Evolutionary conservation across 139 green algal genomes (phyloP).

Genomic region (Chlamydomonas urium): DNA sequence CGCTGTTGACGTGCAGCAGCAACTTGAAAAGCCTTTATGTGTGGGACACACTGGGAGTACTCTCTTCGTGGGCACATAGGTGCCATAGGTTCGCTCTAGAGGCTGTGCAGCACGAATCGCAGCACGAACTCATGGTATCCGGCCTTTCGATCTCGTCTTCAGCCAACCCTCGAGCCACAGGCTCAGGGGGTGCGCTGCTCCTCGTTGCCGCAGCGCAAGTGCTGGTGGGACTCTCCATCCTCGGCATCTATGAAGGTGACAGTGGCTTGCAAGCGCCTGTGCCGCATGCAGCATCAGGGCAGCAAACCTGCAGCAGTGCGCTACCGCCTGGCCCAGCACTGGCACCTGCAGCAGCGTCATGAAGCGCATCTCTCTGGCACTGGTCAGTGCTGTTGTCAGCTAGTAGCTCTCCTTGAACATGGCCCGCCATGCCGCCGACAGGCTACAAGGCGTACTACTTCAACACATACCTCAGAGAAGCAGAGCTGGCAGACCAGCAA

Average conservation of each 20-base stretch:
- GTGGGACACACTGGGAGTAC: too few relatives aligned
- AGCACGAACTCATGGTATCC: too few relatives aligned
- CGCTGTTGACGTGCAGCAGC: too few relatives aligned
- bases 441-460: slow-evolving; percentile 21
- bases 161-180: too few relatives aligned
- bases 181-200: not conserved
- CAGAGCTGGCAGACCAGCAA: not conserved
- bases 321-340: not conserved
- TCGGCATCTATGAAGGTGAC: slow-evolving; percentile 16
- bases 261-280: not conserved
- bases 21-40: too few relatives aligned
- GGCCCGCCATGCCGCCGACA: too few relatives aligned
- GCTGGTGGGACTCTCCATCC: slow-evolving; percentile 11
- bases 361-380: not conserved
- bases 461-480: not conserved
- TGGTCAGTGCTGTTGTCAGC: too few relatives aligned
- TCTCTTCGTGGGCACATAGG: too few relatives aligned
- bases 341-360: not conserved
- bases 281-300: not conserved
- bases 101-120: too few relatives aligned
- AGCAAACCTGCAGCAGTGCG: not conserved
- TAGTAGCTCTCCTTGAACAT: too few relatives aligned
- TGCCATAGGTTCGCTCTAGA: too few relatives aligned
- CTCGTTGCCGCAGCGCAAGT: slow-evolving; percentile 13
- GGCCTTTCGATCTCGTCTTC: too few relatives aligned